phyloP scores from a whole-genome alignment of 1,139 yeast species.

The Ogataea hybrid region DNA sequence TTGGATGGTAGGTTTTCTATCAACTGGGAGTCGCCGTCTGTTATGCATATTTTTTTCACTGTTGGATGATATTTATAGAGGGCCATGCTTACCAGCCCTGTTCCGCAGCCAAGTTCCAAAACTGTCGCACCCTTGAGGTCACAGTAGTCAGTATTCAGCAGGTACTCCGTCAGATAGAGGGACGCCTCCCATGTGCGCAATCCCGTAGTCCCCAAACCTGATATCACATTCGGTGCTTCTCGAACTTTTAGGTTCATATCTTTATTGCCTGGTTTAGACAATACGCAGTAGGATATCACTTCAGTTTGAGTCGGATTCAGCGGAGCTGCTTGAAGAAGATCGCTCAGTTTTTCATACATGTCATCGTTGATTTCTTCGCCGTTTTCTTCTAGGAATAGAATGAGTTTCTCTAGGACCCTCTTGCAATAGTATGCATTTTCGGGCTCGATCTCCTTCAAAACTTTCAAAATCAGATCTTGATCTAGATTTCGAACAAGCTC shows the following conservation, averaged over 20 bases:
- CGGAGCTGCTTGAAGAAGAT: constrained; percentile 41
- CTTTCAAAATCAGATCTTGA: constrained; percentile 26
- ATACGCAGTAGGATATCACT: constrained; percentile 43
- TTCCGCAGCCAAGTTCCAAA: constrained; percentile 85
- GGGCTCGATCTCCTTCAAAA: constrained; percentile 26
- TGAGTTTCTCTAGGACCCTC: constrained; percentile 41
- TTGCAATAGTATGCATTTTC: constrained; percentile 52
- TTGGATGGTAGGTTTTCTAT: constrained; percentile 51
- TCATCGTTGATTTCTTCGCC: constrained; percentile 41
- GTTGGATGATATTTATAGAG: constrained; percentile 33
- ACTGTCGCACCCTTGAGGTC: constrained; percentile 33
- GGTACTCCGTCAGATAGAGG: constrained; percentile 54
- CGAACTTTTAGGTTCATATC: constrained; percentile 40
- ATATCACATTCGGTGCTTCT: constrained; percentile 64
- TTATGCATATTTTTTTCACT: constrained; percentile 44
- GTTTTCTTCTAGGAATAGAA: constrained; percentile 37
- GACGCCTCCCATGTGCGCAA: constrained; percentile 95
- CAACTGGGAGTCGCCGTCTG: constrained; percentile 77
- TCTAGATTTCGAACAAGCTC: constrained; percentile 7
- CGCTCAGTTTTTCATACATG: constrained; percentile 50
- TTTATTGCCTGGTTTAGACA: neutral
- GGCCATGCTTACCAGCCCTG: constrained; percentile 77
- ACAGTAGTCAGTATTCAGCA: constrained; percentile 29
- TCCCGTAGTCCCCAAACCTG: constrained; percentile 83
- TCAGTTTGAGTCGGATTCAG: constrained; percentile 47